Percentiles rank a stretch among this genome's conserved stretches.
Conservation (phyloP, 305 asterid species). For the Rubia peregrina region DNA sequence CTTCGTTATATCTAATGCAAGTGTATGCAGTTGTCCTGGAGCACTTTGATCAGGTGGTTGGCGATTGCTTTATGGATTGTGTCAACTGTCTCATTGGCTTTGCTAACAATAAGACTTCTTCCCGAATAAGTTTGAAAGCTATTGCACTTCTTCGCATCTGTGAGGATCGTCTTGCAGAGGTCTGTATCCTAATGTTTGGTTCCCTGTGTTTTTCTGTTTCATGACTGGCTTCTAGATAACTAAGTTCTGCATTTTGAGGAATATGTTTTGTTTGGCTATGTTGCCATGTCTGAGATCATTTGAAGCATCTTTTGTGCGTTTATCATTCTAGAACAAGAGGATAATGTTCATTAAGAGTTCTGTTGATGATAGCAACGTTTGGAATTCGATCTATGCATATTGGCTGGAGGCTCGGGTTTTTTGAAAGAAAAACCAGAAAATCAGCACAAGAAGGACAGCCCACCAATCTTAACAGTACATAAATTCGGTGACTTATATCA, state of each 20-base stretch:
- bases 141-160: conserved; percentile 99
- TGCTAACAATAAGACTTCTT: conserved; percentile 94
- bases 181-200: conserved; percentile 28
- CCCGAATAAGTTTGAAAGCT: conserved; percentile 96
- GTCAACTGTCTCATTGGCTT: conserved; percentile 98
- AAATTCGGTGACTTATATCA: neutral
- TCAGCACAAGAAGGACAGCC: neutral
- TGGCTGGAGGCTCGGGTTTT: neutral
- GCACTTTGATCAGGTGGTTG: conserved; percentile 99
- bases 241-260: neutral
- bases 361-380: neutral
- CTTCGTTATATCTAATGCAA: conserved; percentile 30
- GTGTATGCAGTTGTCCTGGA: conserved; percentile 85
- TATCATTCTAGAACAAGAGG: neutral
- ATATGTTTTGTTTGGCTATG: neutral
- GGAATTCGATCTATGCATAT: neutral
- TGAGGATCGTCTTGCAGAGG: conserved; percentile 99
- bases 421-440: neutral
- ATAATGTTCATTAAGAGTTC: neutral
- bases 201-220: neutral
- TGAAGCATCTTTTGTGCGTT: neutral
- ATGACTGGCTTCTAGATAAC: neutral
- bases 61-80: conserved; percentile 99
- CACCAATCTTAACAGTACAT: neutral
- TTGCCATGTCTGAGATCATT: neutral